Conservation (phyloP, 1,284 basidiomycete species). For the Schizopora paradoxa region DNA sequence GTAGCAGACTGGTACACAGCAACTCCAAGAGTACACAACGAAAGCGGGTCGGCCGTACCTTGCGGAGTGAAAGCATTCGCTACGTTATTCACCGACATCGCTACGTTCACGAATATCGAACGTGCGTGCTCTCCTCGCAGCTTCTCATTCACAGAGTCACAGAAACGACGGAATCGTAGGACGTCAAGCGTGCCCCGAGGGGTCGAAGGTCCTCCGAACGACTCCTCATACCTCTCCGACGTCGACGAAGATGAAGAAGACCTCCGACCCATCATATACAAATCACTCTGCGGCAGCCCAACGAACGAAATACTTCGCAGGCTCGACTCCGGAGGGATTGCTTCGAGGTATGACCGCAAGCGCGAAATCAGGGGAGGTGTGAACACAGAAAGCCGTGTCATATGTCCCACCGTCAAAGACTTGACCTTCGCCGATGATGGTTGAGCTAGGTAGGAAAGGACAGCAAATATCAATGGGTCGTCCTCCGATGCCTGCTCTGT, state of each 20-base stretch:
- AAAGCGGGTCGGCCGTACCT: slow-evolving; percentile 55
- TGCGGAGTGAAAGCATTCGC: slow-evolving; percentile 66
- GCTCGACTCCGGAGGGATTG: slow-evolving; percentile 31
- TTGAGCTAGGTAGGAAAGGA: slow-evolving; percentile 36
- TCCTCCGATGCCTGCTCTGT: not conserved
- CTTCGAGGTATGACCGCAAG: slow-evolving; percentile 10
- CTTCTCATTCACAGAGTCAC: no score
- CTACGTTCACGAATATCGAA: slow-evolving; percentile 39
- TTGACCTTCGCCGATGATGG: slow-evolving; percentile 23
- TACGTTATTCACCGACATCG: slow-evolving; percentile 59
- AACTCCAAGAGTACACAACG: slow-evolving; percentile 51
- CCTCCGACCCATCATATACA: slow-evolving; percentile 62
- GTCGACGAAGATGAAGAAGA: no score
- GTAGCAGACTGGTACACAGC: slow-evolving; percentile 55
- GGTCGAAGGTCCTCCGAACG: slow-evolving; percentile 20
- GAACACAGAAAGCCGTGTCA: slow-evolving; percentile 52
- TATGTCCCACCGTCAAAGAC: slow-evolving; percentile 52
- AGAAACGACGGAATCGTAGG: slow-evolving; percentile 33
- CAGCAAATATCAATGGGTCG: slow-evolving; percentile 51
- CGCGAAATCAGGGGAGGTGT: slow-evolving; percentile 39
- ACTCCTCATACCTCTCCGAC: no score
- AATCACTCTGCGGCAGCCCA: slow-evolving; percentile 55
- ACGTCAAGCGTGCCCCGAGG: slow-evolving; percentile 51
- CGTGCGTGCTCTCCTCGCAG: slow-evolving; percentile 31
- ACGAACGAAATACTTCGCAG: slow-evolving; percentile 48